Evolutionary conservation across 2,329 filamentous ascomycete genomes (phyloP), one percentile per base, ranked within the genome.

Genomic region (Purpureocillium takamizusanense): DNA sequence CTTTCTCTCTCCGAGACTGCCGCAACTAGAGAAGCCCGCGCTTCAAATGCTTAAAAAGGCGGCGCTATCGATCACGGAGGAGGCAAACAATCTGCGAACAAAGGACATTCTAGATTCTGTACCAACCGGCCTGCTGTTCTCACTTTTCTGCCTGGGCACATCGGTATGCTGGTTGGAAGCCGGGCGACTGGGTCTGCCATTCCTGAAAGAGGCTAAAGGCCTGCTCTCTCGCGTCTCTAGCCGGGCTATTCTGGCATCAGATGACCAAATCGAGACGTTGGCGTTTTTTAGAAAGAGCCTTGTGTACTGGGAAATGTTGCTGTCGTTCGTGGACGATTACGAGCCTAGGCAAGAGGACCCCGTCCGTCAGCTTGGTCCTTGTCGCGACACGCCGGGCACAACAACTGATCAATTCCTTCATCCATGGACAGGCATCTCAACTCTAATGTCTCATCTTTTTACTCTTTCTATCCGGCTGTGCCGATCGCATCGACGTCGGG

Each of bases 131-230:
- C 46, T 62, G 2, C 44, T 66, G 0, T 59, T 64, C 2, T 55
- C 63, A 0, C 46, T 66, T 0, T 64, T 63, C 28, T 66, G 62
- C 32, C 47, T 66, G 2, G 62, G 61, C 0, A 65, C 62, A 1
- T 61, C 60, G 0, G 51, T 63, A 0, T 62, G 60, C 44, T 66
- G 62, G 62, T 51, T 66, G 0, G 61, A 66, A 18, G 51, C 60
- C 0, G 47, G 50, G 4, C 49, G 56, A 7, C 33, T 62, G 1
- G 60, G 58, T 1, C 35, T 55, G 3, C 57, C 57, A 0, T 62
- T 61, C 39, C 48, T 63, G 10, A 46, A 48, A 17, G 54, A 58
- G 16, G 52, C 56, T 3, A 46, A 46, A 4, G 37, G 41, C 4
- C 46, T 60, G 7, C 41, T 60, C 0, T 42, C 47, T 3, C 53